Evolutionary conservation across 2,329 filamentous ascomycete genomes (phyloP).

Genomic region (Nemania serpens): DNA sequence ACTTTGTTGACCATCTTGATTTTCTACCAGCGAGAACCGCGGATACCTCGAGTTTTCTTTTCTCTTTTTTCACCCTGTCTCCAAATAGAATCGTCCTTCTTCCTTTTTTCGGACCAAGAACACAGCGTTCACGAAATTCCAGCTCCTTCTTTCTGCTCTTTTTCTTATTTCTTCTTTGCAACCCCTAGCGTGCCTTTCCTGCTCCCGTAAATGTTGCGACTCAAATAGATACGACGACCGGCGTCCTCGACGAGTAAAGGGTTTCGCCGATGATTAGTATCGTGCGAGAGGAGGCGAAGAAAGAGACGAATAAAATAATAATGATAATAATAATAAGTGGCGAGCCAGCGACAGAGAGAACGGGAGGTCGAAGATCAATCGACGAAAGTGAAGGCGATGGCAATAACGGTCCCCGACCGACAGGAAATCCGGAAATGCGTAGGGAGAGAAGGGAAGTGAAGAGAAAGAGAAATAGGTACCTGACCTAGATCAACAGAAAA

Average conservation of each 20-base stretch:
- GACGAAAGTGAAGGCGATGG: constrained; percentile 34
- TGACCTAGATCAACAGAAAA: constrained; percentile 26
- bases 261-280: constrained; percentile 11
- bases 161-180: background rate
- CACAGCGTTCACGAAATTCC: background rate
- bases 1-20: constrained; percentile 60
- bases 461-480: constrained; percentile 22
- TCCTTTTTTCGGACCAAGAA: background rate
- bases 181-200: background rate
- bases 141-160: constrained; percentile 27
- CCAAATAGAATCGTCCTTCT: constrained; percentile 6
- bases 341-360: constrained; percentile 33
- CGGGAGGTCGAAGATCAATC: constrained; percentile 34
- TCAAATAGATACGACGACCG: constrained; percentile 42
- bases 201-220: constrained; percentile 6
- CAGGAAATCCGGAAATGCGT: constrained; percentile 12
- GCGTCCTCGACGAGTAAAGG: constrained; percentile 41
- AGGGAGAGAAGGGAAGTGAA: constrained; percentile 31
- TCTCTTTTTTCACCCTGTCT: background rate
- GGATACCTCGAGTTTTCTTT: background rate
- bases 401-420: constrained; percentile 31
- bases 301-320: constrained; percentile 4
- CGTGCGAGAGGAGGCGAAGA: background rate
- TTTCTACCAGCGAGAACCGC: background rate
- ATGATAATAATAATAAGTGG: constrained; percentile 16